Conservation (phyloP, 805 yeast species). For the Sugiyamaella lignohabitans region DNA sequence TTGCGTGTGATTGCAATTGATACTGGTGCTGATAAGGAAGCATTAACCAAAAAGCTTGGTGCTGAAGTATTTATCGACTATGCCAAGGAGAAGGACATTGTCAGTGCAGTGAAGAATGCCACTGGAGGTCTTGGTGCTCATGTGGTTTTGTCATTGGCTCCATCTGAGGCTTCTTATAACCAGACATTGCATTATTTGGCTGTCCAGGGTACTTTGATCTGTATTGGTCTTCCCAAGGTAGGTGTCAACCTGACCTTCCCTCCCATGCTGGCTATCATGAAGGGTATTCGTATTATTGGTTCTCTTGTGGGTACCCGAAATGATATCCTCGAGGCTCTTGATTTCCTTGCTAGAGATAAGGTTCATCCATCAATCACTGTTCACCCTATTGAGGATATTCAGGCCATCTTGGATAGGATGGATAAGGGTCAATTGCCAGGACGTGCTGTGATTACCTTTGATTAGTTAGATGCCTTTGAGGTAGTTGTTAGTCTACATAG, state of each 20-base stretch:
- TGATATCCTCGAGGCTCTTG: conserved; percentile 25
- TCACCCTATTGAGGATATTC: conserved; percentile 11
- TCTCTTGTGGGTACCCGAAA: conserved; percentile 23
- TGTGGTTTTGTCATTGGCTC: conserved; percentile 21
- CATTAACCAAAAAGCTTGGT: conserved; percentile 41
- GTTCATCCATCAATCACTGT: conserved; percentile 19
- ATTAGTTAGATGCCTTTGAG: neutral
- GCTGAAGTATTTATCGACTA: conserved; percentile 52
- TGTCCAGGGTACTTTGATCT: conserved; percentile 21
- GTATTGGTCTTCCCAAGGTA: conserved; percentile 22
- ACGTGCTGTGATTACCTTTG: conserved; percentile 22
- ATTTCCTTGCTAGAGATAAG: conserved; percentile 20
- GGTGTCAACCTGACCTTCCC: conserved; percentile 14
- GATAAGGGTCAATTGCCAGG: conserved; percentile 20
- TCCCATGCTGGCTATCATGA: conserved; percentile 16
- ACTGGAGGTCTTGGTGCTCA: conserved; percentile 25
- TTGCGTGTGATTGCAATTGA: conserved; percentile 50
- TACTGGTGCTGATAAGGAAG: conserved; percentile 48
- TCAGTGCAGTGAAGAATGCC: conserved; percentile 20
- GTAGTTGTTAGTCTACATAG: neutral
- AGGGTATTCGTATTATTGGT: conserved; percentile 19
- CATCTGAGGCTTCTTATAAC: conserved; percentile 15
- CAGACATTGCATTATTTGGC: conserved; percentile 19
- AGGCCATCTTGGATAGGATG: conserved; percentile 18
- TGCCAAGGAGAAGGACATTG: conserved; percentile 24